These are phyloP conservation scores for Ochromonas danica DNA, from an alignment of 108 stramenopile species.

Conservation along the genomic window DNA sequence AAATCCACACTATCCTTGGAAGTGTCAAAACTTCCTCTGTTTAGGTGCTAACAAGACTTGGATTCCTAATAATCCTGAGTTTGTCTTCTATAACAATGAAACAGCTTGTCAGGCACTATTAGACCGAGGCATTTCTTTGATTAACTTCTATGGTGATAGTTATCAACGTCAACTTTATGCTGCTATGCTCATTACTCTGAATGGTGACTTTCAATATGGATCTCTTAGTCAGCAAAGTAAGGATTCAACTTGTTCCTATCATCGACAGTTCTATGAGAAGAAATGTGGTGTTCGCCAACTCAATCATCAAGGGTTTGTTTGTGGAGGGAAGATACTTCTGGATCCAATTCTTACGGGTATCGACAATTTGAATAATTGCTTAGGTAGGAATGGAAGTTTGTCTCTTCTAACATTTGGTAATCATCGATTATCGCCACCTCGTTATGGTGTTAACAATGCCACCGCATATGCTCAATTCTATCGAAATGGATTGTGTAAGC, in stretches of 20 bases:
- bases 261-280: conserved; percentile 14
- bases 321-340: conserved; percentile 1
- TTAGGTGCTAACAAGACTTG: too few species aligned
- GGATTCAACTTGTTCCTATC: not conserved
- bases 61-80: too few species aligned
- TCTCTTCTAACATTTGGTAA: not conserved
- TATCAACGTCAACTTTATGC: conserved; percentile 6
- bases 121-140: not conserved
- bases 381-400: not conserved
- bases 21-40: too few species aligned
- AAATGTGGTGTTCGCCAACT: not conserved
- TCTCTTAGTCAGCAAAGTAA: not conserved
- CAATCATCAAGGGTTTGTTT: conserved; percentile 3
- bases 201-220: conserved; percentile 22
- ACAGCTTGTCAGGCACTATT: conserved; percentile 23
- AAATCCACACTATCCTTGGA: too few species aligned
- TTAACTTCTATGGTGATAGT: conserved; percentile 16
- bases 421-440: not conserved
- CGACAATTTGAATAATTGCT: not conserved
- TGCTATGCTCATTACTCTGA: conserved; percentile 14
- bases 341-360: not conserved
- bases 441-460: conserved; percentile 1
- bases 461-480: not conserved
- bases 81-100: not conserved
- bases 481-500: not conserved